These are phyloP conservation scores for Physcomitrellopsis africana DNA, from an alignment of 225 moss, liverwort and hornwort genomes.

Conservation along the genomic window DNA sequence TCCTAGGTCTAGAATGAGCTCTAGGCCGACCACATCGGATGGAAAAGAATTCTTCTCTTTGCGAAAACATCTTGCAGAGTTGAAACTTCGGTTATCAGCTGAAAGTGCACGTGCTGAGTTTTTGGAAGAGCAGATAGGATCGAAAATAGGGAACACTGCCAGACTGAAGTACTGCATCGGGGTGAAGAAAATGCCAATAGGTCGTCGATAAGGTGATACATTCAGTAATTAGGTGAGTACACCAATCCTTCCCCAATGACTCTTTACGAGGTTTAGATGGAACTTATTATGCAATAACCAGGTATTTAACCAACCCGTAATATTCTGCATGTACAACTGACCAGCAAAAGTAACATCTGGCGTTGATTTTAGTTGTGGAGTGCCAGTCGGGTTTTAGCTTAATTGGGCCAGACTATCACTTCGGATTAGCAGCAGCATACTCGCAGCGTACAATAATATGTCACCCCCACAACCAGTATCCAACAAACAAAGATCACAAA, in stretches of 20 bases:
- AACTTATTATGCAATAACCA: neutral
- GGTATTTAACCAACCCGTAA: neutral
- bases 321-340: neutral
- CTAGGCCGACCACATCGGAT: constrained; percentile 3
- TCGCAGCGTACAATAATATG: no score
- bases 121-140: constrained; percentile 36
- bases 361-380: no score
- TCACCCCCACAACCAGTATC: no score
- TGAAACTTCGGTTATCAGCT: constrained; percentile 36
- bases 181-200: constrained; percentile 24
- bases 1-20: neutral
- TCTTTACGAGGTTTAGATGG: neutral
- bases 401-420: no score
- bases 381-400: no score
- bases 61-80: constrained; percentile 34
- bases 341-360: no score
- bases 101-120: constrained; percentile 25
- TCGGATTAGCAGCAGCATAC: no score
- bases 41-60: constrained; percentile 15
- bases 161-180: constrained; percentile 31
- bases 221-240: neutral
- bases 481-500: no score
- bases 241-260: neutral
- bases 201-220: neutral
- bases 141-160: neutral